Conservation (phyloP, 2,329 filamentous ascomycete species). For the Nemania sp. region DNA sequence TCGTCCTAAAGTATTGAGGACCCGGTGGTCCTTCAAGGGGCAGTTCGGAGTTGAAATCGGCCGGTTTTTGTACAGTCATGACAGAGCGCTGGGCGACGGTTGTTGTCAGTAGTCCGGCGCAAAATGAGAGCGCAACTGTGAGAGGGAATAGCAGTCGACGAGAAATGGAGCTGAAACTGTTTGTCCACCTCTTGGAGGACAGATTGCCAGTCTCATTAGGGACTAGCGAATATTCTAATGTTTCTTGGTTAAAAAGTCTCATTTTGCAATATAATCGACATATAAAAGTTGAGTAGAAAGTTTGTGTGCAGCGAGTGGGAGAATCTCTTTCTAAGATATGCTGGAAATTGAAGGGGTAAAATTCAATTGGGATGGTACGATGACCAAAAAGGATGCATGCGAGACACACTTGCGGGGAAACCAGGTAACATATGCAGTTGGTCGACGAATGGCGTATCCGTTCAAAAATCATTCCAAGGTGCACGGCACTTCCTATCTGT, state of each 20-base stretch:
- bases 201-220: neutral
- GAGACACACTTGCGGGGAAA: too few relatives aligned
- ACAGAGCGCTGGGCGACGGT: neutral
- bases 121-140: neutral
- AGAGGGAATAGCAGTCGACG: neutral
- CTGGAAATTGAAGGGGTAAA: too few relatives aligned
- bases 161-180: neutral
- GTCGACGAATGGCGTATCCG: too few relatives aligned
- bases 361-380: too few relatives aligned
- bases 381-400: too few relatives aligned
- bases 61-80: neutral
- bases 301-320: too few relatives aligned
- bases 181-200: neutral
- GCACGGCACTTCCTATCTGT: too few relatives aligned
- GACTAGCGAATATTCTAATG: conserved; percentile 4
- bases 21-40: neutral
- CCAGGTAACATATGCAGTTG: too few relatives aligned
- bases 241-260: neutral
- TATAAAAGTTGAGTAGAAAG: too few relatives aligned
- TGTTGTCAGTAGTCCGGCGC: neutral
- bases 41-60: neutral
- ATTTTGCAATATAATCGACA: too few relatives aligned
- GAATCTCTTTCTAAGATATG: too few relatives aligned
- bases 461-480: too few relatives aligned
- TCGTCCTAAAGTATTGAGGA: neutral